Evolutionary conservation across 1,139 yeast species (phyloP).

Genomic region (Saccharomyces hybrid): DNA sequence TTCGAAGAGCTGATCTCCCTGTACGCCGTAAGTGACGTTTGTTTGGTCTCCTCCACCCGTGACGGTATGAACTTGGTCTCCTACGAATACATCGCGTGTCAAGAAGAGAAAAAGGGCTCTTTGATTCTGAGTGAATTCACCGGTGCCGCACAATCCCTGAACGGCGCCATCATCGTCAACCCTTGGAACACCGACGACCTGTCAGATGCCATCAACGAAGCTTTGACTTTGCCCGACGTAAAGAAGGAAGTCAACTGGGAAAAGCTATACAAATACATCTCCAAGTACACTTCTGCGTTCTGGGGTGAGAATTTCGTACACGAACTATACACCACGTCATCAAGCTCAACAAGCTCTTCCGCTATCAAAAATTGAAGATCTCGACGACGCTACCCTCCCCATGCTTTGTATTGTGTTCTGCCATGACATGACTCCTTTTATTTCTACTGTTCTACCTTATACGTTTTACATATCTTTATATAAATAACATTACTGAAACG

Average conservation of each 20-base stretch:
- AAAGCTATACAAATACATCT: constrained; percentile 76
- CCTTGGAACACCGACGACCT: constrained; percentile 98
- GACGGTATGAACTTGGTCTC: constrained; percentile 98
- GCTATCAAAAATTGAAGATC: not conserved
- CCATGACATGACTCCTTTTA: not conserved
- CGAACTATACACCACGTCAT: constrained; percentile 50
- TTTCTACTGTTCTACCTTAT: not conserved
- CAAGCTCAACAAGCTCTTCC: constrained; percentile 1
- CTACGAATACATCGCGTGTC: constrained; percentile 95
- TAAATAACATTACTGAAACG: not conserved
- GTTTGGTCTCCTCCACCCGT: constrained; percentile 87
- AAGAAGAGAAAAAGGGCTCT: constrained; percentile 77
- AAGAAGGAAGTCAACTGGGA: constrained; percentile 71
- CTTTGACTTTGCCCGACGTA: constrained; percentile 77
- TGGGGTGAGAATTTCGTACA: constrained; percentile 98
- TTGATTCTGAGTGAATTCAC: constrained; percentile 89
- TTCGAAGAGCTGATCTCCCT: constrained; percentile 87
- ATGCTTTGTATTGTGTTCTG: too few relatives aligned
- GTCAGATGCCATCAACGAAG: constrained; percentile 77
- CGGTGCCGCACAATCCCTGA: constrained; percentile 97
- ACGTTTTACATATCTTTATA: not conserved
- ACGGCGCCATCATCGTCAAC: constrained; percentile 87
- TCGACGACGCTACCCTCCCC: too few relatives aligned
- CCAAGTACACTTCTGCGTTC: constrained; percentile 87
- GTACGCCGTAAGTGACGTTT: constrained; percentile 80